Evolutionary conservation across 768 basidiomycete genomes (phyloP).

Genomic region (Tylopilus rubrobrunneus): DNA sequence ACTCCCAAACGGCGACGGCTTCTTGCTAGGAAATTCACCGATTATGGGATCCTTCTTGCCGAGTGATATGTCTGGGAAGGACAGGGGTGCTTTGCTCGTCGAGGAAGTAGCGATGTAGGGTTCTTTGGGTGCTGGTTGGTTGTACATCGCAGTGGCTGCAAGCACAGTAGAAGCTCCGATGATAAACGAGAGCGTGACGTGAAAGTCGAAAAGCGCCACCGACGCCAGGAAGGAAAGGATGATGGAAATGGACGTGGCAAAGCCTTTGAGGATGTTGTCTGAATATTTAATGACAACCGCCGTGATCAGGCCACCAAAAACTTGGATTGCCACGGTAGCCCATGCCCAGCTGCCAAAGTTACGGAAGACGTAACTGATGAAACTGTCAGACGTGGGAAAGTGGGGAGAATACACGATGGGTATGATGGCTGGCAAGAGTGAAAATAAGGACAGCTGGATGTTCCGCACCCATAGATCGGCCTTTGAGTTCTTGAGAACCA

Average conservation of each 20-base stretch:
- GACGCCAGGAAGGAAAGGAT: conserved; percentile 93
- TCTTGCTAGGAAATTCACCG: conserved; percentile 50
- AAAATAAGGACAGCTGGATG: conserved; percentile 85
- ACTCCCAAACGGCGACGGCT: conserved; percentile 47
- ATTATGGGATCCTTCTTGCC: conserved; percentile 54
- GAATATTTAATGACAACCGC: conserved; percentile 97
- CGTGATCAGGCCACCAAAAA: conserved; percentile 89
- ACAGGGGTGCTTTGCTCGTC: conserved; percentile 34
- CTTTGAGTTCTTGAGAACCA: conserved; percentile 81
- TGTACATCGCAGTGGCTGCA: conserved; percentile 92
- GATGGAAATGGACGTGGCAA: conserved; percentile 92
- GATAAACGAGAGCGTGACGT: conserved; percentile 82
- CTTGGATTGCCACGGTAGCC: conserved; percentile 87
- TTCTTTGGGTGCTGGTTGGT: conserved; percentile 55
- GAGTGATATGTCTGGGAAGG: conserved; percentile 43
- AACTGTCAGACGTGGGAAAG: conserved; percentile 41
- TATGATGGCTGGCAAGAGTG: conserved; percentile 81
- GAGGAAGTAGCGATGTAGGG: conserved; percentile 30
- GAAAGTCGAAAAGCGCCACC: conserved; percentile 86
- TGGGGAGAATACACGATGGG: conserved; percentile 63
- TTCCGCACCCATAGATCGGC: conserved; percentile 90
- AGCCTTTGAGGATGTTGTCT: conserved; percentile 95
- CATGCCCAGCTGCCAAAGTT: conserved; percentile 95
- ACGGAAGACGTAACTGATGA: conserved; percentile 62
- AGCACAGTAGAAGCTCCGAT: conserved; percentile 85